Evolutionary conservation across 148 eudicot species (phyloP), one percentile per base, ranked within the genome.

Genomic region (Agrostemma githago): DNA sequence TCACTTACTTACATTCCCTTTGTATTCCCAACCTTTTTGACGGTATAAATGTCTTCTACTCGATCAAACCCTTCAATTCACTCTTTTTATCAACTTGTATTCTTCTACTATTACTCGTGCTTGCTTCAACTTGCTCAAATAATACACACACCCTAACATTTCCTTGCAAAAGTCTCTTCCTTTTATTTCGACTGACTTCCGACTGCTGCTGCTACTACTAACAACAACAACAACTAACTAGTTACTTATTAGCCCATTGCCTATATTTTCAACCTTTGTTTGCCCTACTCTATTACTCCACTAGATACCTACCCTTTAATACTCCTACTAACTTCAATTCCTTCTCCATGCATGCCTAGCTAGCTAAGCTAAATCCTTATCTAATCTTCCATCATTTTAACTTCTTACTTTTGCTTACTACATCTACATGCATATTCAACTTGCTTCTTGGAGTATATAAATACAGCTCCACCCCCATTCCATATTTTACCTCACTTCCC

Each of bases 71-170:
- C 34, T 26, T 26, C 34, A 26, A 26, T 1, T n/a, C 66, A 59
- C 16, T 3, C 44, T 21, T 3, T 12, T 17, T 41, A 46, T 46
- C 74, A 73, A 67, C 62, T 73, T 59, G 73, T 66, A 54, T 66
- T 38, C 56, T 9, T 10, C 14, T 51, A 15, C 34, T 51, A 51
- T 51, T 51, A 19, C 72, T 79, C 68, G 43, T 75, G 67, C 73
- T 75, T 75, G 62, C 73, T 75, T 51, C 76, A 61, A 80, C 53
- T 80, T 76, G 83, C 60, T 80, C 74, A 72, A 58, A 76, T 70
- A 44, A 70, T 68, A 60, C 78, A 59, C 59, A 42, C 34, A 42
- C 48, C 37, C 34, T 60, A 21, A 60, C 68, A 58, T 73, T 51
- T 11, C 16, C 9, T 66, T 66, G 6, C 69, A 66, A 40, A 66